Evolutionary conservation across 306 rosid genomes (phyloP).

Genomic region (Fagus crenata): DNA sequence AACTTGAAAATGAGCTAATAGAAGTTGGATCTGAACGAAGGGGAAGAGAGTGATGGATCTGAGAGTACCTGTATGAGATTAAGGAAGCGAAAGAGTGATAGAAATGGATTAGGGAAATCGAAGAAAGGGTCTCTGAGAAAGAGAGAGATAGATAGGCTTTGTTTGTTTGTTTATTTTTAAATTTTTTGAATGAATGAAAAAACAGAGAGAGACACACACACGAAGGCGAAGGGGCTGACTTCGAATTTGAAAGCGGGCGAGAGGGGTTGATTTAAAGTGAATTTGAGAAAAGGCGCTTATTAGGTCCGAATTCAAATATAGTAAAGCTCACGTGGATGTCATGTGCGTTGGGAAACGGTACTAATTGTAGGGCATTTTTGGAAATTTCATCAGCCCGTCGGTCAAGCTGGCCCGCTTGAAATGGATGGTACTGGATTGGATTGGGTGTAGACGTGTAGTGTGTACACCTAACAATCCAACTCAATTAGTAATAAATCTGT

Average conservation of each 20-base stretch:
- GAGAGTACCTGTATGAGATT: slow-evolving; percentile 31
- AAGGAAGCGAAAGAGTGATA: slow-evolving; percentile 5
- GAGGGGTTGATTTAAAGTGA: slow-evolving; percentile 35
- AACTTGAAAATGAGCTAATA: slow-evolving; percentile 11
- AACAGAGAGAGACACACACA: slow-evolving; percentile 18
- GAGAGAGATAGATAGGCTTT: slow-evolving; percentile 24
- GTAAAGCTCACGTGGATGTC: slow-evolving; percentile 43
- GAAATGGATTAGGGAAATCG: slow-evolving; percentile 7
- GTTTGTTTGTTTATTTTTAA: slow-evolving; percentile 11
- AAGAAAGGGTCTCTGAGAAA: neutral
- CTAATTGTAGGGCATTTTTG: slow-evolving; percentile 19
- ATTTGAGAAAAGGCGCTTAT: slow-evolving; percentile 50
- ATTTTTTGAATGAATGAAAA: neutral
- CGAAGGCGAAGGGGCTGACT: slow-evolving; percentile 17
- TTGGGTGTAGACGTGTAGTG: no score
- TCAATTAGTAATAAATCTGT: neutral
- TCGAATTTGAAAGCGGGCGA: slow-evolving; percentile 55
- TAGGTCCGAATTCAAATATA: slow-evolving; percentile 68
- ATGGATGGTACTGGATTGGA: slow-evolving; percentile 6
- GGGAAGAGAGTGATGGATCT: slow-evolving; percentile 1
- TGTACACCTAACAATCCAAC: neutral
- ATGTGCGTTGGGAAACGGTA: slow-evolving; percentile 55
- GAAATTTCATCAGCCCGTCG: neutral
- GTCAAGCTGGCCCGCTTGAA: slow-evolving; percentile 21
- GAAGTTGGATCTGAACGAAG: slow-evolving; percentile 1